phyloP scores from a whole-genome alignment of 768 basidiomycete species.

The Boletus tylopilopsis region DNA sequence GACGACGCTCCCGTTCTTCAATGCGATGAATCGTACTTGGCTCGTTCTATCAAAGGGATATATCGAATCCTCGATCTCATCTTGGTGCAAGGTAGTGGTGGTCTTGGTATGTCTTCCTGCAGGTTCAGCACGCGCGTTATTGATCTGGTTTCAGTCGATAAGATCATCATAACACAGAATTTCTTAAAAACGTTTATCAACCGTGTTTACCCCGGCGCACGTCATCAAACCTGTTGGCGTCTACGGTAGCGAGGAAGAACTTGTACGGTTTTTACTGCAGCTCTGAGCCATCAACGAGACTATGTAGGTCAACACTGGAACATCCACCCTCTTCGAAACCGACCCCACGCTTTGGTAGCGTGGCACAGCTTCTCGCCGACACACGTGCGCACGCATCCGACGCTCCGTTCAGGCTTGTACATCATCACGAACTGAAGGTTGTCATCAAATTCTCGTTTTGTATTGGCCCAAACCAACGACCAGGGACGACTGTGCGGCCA shows the following conservation, averaged over 20 bases:
- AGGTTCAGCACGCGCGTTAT: constrained; percentile 25
- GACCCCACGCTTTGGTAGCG: neutral
- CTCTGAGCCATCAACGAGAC: constrained; percentile 35
- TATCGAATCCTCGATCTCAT: constrained; percentile 58
- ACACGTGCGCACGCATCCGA: constrained; percentile 1
- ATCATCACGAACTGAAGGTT: constrained; percentile 1
- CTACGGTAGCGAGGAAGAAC: constrained; percentile 52
- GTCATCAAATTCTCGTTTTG: constrained; percentile 40
- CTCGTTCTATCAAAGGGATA: too few relatives aligned
- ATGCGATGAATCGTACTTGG: constrained; percentile 20
- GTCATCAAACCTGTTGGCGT: constrained; percentile 50
- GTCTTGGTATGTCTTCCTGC: constrained; percentile 46
- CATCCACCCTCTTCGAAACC: neutral
- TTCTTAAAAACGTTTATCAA: constrained; percentile 49
- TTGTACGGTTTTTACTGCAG: constrained; percentile 42
- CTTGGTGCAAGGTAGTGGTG: constrained; percentile 46
- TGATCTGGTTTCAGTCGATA: constrained; percentile 43
- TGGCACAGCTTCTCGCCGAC: constrained; percentile 14
- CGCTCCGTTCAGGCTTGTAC: constrained; percentile 22
- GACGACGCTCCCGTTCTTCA: constrained; percentile 3
- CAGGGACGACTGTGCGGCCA: constrained; percentile 48
- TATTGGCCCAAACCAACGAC: constrained; percentile 63
- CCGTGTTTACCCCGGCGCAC: constrained; percentile 46
- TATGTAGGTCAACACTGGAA: constrained; percentile 32
- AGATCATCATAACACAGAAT: constrained; percentile 56